Percentiles rank a stretch among this genome's conserved stretches.
phyloP scores from a whole-genome alignment of 2,329 filamentous ascomycete species.

The Verticillium dahliae region DNA sequence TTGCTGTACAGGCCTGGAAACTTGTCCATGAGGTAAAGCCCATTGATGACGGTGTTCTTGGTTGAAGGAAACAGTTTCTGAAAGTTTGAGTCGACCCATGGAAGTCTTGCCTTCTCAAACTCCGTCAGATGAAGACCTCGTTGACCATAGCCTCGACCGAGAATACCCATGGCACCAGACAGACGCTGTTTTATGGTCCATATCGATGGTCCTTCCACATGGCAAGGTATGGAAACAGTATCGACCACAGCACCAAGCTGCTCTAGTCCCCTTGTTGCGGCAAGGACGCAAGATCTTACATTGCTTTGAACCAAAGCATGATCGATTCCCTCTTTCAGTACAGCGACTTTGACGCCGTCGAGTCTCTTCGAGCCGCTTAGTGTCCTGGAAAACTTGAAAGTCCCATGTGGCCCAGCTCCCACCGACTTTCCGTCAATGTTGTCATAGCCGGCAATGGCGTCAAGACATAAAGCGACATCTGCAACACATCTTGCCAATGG shows the following conservation, averaged over 20 bases:
- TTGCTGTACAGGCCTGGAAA: constrained; percentile 42
- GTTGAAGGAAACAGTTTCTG: constrained; percentile 44
- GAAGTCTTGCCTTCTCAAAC: constrained; percentile 40
- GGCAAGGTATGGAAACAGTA: constrained; percentile 43
- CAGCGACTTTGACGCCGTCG: constrained; percentile 29
- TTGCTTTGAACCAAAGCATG: constrained; percentile 27
- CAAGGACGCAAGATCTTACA: constrained; percentile 32
- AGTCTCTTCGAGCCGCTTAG: constrained; percentile 15
- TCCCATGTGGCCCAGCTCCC: constrained; percentile 21
- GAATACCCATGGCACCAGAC: constrained; percentile 31
- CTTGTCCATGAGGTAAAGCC: constrained; percentile 34
- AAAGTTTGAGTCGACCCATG: constrained; percentile 39
- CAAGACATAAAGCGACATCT: constrained; percentile 33
- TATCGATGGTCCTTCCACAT: constrained; percentile 38
- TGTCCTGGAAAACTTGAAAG: constrained; percentile 17
- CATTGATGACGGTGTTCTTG: constrained; percentile 48
- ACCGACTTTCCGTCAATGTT: constrained; percentile 38
- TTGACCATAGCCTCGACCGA: constrained; percentile 36
- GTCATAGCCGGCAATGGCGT: constrained; percentile 40
- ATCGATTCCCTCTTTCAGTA: constrained; percentile 38
- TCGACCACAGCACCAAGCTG: constrained; percentile 41
- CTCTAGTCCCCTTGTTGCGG: constrained; percentile 31
- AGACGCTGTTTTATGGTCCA: constrained; percentile 44
- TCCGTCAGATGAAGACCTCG: constrained; percentile 41
- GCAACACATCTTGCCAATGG: constrained; percentile 32